Conservation (phyloP, 495 filamentous ascomycete species). For the Glutinoglossum americanum region DNA sequence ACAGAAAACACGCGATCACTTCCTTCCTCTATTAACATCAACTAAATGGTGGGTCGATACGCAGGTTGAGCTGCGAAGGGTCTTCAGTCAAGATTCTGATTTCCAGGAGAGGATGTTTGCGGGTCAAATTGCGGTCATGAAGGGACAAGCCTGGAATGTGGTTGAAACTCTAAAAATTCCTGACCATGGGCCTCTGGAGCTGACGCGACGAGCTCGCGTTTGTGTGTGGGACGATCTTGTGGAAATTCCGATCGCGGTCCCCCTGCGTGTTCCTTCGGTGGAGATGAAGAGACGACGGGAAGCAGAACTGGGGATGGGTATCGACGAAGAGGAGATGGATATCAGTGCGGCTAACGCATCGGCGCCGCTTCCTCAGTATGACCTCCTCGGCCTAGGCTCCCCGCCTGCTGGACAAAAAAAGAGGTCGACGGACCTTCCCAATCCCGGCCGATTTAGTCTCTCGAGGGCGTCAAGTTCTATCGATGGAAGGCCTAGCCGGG, state of each 20-base stretch:
- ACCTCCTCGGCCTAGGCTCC: constrained; percentile 52
- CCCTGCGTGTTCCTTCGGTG: constrained; percentile 55
- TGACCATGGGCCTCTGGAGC: constrained; percentile 83
- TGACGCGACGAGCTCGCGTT: constrained; percentile 73
- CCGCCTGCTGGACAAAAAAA: constrained; percentile 13
- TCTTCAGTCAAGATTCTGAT: constrained; percentile 81
- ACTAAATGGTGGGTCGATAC: constrained; percentile 95
- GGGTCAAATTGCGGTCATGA: constrained; percentile 92
- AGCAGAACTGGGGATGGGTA: constrained; percentile 25
- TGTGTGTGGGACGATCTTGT: constrained; percentile 98
- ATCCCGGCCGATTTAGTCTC: constrained; percentile 70
- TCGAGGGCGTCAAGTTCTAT: constrained; percentile 30
- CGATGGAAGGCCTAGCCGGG: constrained; percentile 7
- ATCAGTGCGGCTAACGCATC: constrained; percentile 55
- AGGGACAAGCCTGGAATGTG: constrained; percentile 97
- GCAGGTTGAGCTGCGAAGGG: constrained; percentile 55
- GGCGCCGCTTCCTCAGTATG: constrained; percentile 30
- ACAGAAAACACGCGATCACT: constrained; percentile 76
- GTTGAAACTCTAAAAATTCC: constrained; percentile 84
- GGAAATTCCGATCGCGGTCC: constrained; percentile 83
- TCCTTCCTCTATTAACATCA: constrained; percentile 80
- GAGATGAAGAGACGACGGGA: constrained; percentile 41
- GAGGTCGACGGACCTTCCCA: constrained; percentile 41
- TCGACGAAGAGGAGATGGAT: constrained; percentile 69
- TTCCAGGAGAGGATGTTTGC: constrained; percentile 98